Evolutionary conservation across 2,329 filamentous ascomycete genomes (phyloP).

Genomic region (Trichophyton verrucosum): DNA sequence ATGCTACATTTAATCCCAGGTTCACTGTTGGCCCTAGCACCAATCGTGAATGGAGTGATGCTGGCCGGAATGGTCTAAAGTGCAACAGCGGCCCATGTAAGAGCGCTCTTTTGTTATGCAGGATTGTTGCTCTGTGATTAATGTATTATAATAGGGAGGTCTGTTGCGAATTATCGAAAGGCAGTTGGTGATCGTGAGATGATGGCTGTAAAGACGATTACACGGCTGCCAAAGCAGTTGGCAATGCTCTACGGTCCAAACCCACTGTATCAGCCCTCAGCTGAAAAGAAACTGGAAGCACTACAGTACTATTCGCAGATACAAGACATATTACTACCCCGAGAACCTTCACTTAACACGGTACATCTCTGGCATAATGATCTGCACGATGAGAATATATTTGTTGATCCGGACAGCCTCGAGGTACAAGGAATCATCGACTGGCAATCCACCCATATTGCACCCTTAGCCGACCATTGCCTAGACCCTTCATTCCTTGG

Average conservation of each 20-base stretch:
- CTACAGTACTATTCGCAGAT: constrained; percentile 15
- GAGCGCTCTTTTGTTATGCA: not conserved
- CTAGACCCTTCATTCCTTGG: constrained; percentile 20
- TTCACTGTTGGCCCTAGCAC: constrained; percentile 21
- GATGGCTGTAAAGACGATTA: not conserved
- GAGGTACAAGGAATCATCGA: constrained; percentile 22
- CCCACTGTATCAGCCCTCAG: constrained; percentile 16
- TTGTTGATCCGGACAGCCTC: constrained; percentile 21
- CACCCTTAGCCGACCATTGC: constrained; percentile 20
- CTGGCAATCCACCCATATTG: constrained; percentile 23
- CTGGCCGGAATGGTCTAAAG: constrained; percentile 4
- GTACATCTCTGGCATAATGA: constrained; percentile 22
- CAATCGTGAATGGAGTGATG: constrained; percentile 21
- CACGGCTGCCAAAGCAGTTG: constrained; percentile 5
- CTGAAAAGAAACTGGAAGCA: constrained; percentile 19
- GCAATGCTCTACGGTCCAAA: constrained; percentile 6
- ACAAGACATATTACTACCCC: constrained; percentile 3
- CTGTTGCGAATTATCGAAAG: constrained; percentile 2
- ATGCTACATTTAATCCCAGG: constrained; percentile 8
- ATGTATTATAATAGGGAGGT: not conserved
- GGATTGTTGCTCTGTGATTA: not conserved
- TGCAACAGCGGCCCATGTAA: constrained; percentile 9
- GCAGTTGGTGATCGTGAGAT: constrained; percentile 6
- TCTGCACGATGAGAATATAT: constrained; percentile 23
- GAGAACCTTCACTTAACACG: constrained; percentile 9